Conservation (phyloP, 2,329 filamentous ascomycete species). For the Aulographum hederae region DNA sequence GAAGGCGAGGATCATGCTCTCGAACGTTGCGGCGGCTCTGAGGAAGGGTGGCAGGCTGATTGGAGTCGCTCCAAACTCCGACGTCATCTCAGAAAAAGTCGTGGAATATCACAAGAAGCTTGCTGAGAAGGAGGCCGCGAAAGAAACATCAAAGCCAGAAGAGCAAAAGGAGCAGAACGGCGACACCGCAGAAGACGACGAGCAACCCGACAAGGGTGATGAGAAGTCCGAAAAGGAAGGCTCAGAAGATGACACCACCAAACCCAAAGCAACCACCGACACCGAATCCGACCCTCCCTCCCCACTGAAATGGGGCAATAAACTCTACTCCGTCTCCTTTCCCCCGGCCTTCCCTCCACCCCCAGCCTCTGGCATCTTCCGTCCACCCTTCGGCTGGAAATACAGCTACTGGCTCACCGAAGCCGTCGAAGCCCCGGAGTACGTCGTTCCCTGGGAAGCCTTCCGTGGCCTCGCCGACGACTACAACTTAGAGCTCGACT, state of each 20-base stretch:
- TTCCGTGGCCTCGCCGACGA: slow-evolving; percentile 92
- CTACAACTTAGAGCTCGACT: slow-evolving; percentile 90
- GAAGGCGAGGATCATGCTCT: slow-evolving; percentile 80
- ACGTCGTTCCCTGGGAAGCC: slow-evolving; percentile 94
- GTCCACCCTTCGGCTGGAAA: slow-evolving; percentile 92
- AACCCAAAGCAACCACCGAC: slow-evolving; percentile 26
- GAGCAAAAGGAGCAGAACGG: too few relatives aligned
- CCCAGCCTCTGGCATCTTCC: slow-evolving; percentile 78
- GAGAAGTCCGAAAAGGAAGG: slow-evolving; percentile 8
- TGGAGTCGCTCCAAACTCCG: slow-evolving; percentile 91
- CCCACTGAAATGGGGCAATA: slow-evolving; percentile 94
- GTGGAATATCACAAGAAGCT: too few relatives aligned
- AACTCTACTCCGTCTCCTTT: slow-evolving; percentile 81
- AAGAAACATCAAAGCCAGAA: too few relatives aligned
- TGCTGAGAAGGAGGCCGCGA: slow-evolving; percentile 40
- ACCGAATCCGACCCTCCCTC: too few relatives aligned
- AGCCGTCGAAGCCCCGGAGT: slow-evolving; percentile 89
- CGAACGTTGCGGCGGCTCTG: slow-evolving; percentile 74
- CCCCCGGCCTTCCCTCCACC: slow-evolving; percentile 53
- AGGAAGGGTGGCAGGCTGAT: slow-evolving; percentile 93
- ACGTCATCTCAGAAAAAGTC: slow-evolving; percentile 69
- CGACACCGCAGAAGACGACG: slow-evolving; percentile 15
- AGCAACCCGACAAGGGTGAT: slow-evolving; percentile 7
- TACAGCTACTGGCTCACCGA: slow-evolving; percentile 95
- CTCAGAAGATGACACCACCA: slow-evolving; percentile 4